Evolutionary conservation across 768 basidiomycete genomes (phyloP), one percentile per base, ranked within the genome.

Genomic region (Kockovaella imperatae): DNA sequence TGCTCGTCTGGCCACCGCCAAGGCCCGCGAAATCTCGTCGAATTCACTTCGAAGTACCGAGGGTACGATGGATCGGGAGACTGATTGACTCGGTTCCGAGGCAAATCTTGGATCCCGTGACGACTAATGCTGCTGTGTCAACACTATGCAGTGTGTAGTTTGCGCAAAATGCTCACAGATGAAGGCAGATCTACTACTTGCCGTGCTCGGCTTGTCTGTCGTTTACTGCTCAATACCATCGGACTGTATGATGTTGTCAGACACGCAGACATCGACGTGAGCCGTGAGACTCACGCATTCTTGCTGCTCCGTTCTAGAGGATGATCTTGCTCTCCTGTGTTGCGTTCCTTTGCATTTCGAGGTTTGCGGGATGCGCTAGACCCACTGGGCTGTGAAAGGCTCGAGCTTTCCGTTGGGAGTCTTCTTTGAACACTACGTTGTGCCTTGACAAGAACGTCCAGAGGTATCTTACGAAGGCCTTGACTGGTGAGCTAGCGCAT

Each of bases 61-160:
- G 2, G 80, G 72, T 24, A 96, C 75, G 68, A 96, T 95, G 1
- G 74, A 74, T 57, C 93, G 95, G 26, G 81, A 79, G 20, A 66
- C 88, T 13, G 83, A 75, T 7, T 84, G 71, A 23, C 80, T 77
- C 23, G 84, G n/a, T n/a, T n/a, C n/a, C n/a, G n/a, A n/a, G n/a
- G n/a, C n/a, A 72, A 96, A 96, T 39, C 90, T 80, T 1, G 91
- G 90, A 72, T 96, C 90, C 25, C 89, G 80, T n/a, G 13, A 81
- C 68, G 71, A 82, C 79, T 88, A n/a, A n/a, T n/a, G n/a, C n/a
- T n/a, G n/a, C n/a, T n/a, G n/a, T n/a, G n/a, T n/a, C n/a, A n/a
- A n/a, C n/a, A n/a, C n/a, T n/a, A n/a, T n/a, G n/a, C n/a, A n/a
- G n/a, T n/a, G n/a, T n/a, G n/a, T n/a, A n/a, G n/a, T n/a, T n/a